Conservation (phyloP, 768 basidiomycete species). For the Tubosaeta sp. region DNA sequence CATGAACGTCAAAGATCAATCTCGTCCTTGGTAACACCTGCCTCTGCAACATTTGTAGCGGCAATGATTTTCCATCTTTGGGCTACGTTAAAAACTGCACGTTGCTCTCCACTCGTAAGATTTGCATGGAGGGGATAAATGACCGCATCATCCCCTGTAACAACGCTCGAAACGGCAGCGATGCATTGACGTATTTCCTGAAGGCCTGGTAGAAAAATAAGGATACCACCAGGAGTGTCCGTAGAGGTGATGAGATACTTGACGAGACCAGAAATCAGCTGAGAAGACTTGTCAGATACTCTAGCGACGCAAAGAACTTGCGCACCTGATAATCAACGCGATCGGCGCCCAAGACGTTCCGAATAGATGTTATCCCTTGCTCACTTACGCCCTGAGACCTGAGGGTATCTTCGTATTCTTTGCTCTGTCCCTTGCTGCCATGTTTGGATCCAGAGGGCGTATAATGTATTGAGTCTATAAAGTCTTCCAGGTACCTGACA, state of each 20-base stretch:
- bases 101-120: slow-evolving; percentile 80
- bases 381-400: slow-evolving; percentile 52
- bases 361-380: slow-evolving; percentile 48
- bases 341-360: slow-evolving; percentile 55
- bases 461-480: slow-evolving; percentile 57
- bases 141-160: slow-evolving; percentile 35
- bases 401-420: slow-evolving; percentile 45
- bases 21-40: slow-evolving; percentile 23
- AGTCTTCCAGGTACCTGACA: slow-evolving; percentile 79
- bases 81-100: slow-evolving; percentile 62
- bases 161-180: slow-evolving; percentile 43
- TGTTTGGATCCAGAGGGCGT: slow-evolving; percentile 40
- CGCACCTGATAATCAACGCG: slow-evolving; percentile 70
- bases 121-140: slow-evolving; percentile 87
- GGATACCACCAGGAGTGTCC: slow-evolving; percentile 54
- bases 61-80: slow-evolving; percentile 79
- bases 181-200: slow-evolving; percentile 82
- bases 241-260: slow-evolving; percentile 53
- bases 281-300: background rate
- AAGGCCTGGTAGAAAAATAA: slow-evolving; percentile 89
- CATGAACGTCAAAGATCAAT: background rate
- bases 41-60: slow-evolving; percentile 91
- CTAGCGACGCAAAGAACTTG: background rate
- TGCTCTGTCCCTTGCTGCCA: slow-evolving; percentile 28
- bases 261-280: slow-evolving; percentile 68